Evolutionary conservation across 2,329 filamentous ascomycete genomes (phyloP).

Genomic region (Cladorrhinum sp.): DNA sequence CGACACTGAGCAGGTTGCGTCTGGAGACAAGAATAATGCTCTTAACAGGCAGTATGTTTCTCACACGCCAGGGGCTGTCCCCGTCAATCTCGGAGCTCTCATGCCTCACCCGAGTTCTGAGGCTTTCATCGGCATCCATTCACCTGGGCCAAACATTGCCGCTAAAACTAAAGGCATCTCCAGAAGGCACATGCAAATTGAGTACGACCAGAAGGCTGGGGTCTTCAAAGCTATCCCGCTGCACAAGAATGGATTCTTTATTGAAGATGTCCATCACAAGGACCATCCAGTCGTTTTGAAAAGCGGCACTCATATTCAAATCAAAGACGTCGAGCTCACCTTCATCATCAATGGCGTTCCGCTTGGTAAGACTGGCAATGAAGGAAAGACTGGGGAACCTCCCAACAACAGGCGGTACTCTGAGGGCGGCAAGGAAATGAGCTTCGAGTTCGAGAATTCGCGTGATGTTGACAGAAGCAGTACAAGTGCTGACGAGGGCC

Average conservation of each 20-base stretch:
- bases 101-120: slow-evolving; percentile 60
- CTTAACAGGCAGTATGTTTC: slow-evolving; percentile 60
- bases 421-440: slow-evolving; percentile 66
- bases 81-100: slow-evolving; percentile 57
- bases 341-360: slow-evolving; percentile 68
- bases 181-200: slow-evolving; percentile 68
- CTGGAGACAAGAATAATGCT: slow-evolving; percentile 44
- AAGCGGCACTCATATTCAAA: slow-evolving; percentile 65
- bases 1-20: slow-evolving; percentile 21
- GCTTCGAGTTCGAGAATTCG: slow-evolving; percentile 67
- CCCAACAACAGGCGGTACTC: slow-evolving; percentile 44
- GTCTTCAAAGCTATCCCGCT: slow-evolving; percentile 63
- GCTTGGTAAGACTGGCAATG: slow-evolving; percentile 55
- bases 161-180: slow-evolving; percentile 70
- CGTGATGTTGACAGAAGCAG: slow-evolving; percentile 56
- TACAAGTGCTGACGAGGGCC: slow-evolving; percentile 49
- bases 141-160: slow-evolving; percentile 59
- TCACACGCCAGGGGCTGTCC: slow-evolving; percentile 57
- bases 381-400: slow-evolving; percentile 46
- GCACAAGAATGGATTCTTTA: slow-evolving; percentile 67
- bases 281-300: slow-evolving; percentile 56
- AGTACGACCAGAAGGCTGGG: slow-evolving; percentile 61
- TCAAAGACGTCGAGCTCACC: slow-evolving; percentile 65
- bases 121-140: slow-evolving; percentile 70
- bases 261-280: slow-evolving; percentile 58